Evolutionary conservation across 2,329 filamentous ascomycete genomes (phyloP), one percentile per base, ranked within the genome.

Genomic region (Ophiostoma sp.): DNA sequence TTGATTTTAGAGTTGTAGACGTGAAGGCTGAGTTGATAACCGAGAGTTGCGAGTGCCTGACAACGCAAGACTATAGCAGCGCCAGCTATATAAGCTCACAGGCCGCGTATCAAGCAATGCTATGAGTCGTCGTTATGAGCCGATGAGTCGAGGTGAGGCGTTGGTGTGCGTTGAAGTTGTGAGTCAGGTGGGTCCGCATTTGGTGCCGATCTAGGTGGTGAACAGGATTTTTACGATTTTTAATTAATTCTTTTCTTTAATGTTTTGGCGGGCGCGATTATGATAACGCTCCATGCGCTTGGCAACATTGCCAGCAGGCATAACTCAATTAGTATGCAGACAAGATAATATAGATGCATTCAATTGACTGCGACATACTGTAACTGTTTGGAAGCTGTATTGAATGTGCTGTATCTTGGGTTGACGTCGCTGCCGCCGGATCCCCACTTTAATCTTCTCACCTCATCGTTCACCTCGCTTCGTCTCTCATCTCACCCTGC

Each of bases 181-280:
- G 38, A 42, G 65, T 40, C 27, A 58, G n/a, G 64, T 65, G 44
- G 64, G 64, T 11, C 64, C n/a, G 27, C 7, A 4, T 11, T n/a
- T 27, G 38, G 38, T 16, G 55, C 55, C 55, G 55, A 60, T 60
- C 27, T 2, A 60, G 27, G 27, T 60, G 55, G 55, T 60, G 55
- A 60, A 60, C 55, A 60, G 27, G 27, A 62, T 14, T 41, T 62
- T 41, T n/a, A 12, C 7, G 12, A 41, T 18, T 60, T 14, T 60
- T 18, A 60, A 60, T 27, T 27, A 27, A 60, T 60, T 27, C 38
- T 60, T 18, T 60, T 38, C 49, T 55, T n/a, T 55, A 27, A 4
- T 14, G n/a, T 55, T n/a, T 9, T 11, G 49, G 45, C 45, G 45
- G 9, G 40, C 40, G 60, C 60, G 40, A 42, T 18, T 42, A 42